phyloP scores from a whole-genome alignment of 106 monocot genomes.

The Triglochin maritima region DNA sequence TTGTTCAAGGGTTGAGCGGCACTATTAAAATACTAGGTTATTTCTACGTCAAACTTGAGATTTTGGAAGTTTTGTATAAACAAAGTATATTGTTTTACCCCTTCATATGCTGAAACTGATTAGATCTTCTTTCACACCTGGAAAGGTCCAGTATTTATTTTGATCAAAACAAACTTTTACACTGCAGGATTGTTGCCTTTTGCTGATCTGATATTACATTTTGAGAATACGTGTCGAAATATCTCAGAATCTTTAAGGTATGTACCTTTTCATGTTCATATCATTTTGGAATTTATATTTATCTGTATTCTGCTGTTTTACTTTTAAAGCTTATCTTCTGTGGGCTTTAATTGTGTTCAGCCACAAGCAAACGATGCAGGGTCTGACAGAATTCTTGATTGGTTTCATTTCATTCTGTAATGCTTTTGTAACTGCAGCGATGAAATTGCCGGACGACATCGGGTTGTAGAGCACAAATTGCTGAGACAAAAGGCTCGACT shows the following conservation, averaged over 20 bases:
- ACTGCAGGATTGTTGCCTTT: conserved; percentile 18
- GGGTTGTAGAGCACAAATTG: conserved; percentile 81
- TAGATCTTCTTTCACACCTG: no score
- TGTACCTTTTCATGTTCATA: background rate
- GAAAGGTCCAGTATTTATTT: no score
- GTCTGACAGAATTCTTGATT: background rate
- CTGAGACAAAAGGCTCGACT: conserved; percentile 76
- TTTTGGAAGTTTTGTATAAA: no score
- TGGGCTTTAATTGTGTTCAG: no score
- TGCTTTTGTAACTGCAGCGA: conserved; percentile 26
- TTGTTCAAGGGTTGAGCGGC: no score
- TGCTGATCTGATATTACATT: conserved; percentile 18
- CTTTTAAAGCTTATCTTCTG: background rate
- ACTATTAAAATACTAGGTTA: no score
- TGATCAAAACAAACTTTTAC: background rate
- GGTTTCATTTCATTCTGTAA: background rate
- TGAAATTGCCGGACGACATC: conserved; percentile 45
- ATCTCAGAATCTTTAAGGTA: conserved; percentile 22
- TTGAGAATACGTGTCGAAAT: conserved; percentile 21
- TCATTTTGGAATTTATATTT: background rate
- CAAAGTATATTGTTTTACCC: no score
- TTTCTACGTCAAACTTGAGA: no score
- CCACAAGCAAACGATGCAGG: no score
- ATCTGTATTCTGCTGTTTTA: background rate
- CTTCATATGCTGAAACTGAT: no score